Base-by-base conservation (phyloP, 345 rosid genomes). In the Anastatica hierochuntica region DNA sequence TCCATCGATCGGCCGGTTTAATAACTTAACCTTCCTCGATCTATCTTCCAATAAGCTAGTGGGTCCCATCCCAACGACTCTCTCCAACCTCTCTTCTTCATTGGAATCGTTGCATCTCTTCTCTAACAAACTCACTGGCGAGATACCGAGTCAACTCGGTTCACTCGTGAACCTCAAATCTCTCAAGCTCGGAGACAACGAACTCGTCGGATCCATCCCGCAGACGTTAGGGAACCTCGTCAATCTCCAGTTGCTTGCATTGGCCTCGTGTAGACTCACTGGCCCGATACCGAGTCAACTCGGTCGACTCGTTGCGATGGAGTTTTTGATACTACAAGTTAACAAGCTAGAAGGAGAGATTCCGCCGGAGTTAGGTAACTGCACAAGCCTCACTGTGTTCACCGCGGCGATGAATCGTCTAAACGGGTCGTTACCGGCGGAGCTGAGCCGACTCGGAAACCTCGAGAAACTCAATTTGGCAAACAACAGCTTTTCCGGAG, bases 31-130 rank as follows among this genome's bases (percentile, higher is more conserved):
- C 81, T 86, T 82, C 71, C 96, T 92, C 44, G 98, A 92, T 74
- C 90, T 88, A 51, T 92, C 97, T 35, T 77, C 88, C 58, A 92
- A 92, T 71, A 55, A 60, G 67, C 81, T 92, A 14, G 64, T 60
- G 66, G 97, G 98, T 19, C 83, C 94, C 76, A 79, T 92, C 53
- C 96, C 98, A 81, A 70, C 95, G 14, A 60, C 79, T 60, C 82
- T 88, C 55, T 81, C 94, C 20, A 74, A 78, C 72, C 95, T 92
- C n/a, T n/a, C n/a, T 52, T 56, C 86, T 45, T 78, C 80, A 1
- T 67, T 92, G 74, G 86, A 88, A 66, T 81, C 97, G 72, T 60
- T 92, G 60, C 75, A 72, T 49, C 80, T 92, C 26, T 92, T 71
- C 71, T 79, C 95, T 8, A 92, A 92, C 84, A 75, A 79, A 58